These are phyloP conservation scores for Spergularia marina DNA, from an alignment of 148 eudicot species.

Conservation along the genomic window DNA sequence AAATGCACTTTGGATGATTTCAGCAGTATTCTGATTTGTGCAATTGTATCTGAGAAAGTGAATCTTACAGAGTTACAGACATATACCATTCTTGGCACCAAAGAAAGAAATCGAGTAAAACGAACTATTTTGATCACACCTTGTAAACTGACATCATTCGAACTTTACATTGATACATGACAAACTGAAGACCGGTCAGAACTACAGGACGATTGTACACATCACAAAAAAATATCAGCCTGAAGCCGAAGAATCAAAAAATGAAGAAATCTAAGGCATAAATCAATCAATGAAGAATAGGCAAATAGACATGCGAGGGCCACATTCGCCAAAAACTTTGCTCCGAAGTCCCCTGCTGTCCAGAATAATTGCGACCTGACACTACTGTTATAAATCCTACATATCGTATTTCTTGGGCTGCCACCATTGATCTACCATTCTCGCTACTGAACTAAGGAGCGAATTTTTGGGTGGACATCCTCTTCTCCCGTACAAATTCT, in stretches of 20 bases:
- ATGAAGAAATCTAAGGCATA: slow-evolving; percentile 31
- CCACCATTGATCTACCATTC: slow-evolving; percentile 69
- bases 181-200: slow-evolving; percentile 3
- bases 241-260: slow-evolving; percentile 37
- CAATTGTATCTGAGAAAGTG: background rate
- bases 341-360: slow-evolving; percentile 28
- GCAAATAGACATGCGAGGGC: slow-evolving; percentile 27
- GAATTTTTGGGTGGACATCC: slow-evolving; percentile 57
- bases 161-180: slow-evolving; percentile 32
- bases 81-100: background rate
- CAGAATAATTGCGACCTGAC: slow-evolving; percentile 21
- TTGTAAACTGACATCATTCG: slow-evolving; percentile 21
- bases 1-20: background rate
- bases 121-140: slow-evolving; percentile 19
- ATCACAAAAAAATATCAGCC: slow-evolving; percentile 29
- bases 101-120: background rate
- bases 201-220: slow-evolving; percentile 27
- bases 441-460: slow-evolving; percentile 57
- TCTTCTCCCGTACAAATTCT: slow-evolving; percentile 66
- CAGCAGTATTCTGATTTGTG: background rate
- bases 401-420: slow-evolving; percentile 85
- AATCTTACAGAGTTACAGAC: slow-evolving; percentile 12
- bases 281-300: slow-evolving; percentile 38
- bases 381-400: slow-evolving; percentile 29
- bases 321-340: slow-evolving; percentile 14